Conservation (phyloP, 805 yeast genomes). For the Torulaspora franciscae region DNA sequence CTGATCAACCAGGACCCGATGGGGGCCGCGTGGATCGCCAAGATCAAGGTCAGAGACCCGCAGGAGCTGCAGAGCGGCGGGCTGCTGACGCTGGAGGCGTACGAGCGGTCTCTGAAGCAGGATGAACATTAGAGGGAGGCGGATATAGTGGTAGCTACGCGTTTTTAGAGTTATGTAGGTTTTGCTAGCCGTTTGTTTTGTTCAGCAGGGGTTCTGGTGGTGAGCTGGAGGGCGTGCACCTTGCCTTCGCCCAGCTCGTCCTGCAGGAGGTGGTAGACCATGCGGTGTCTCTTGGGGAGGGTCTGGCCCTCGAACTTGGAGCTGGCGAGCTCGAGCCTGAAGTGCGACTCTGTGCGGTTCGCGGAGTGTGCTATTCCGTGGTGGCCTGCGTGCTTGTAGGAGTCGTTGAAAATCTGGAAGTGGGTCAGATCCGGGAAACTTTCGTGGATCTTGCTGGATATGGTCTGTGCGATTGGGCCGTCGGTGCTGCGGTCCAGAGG, state of each 20-base stretch:
- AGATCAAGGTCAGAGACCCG: conserved; percentile 53
- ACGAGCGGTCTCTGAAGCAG: conserved; percentile 54
- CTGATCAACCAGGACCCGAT: conserved; percentile 82
- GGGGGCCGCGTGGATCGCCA: conserved; percentile 92
- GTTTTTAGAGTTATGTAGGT: conserved; percentile 2
- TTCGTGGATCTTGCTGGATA: conserved; percentile 41
- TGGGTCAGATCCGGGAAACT: conserved; percentile 39
- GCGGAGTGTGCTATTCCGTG: conserved; percentile 70
- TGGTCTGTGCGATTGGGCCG: conserved; percentile 47
- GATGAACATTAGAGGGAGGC: conserved; percentile 34
- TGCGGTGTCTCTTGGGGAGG: conserved; percentile 72
- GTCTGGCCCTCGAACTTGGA: conserved; percentile 59
- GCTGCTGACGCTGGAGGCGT: conserved; percentile 51
- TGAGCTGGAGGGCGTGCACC: conserved; percentile 83
- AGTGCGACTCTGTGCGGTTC: conserved; percentile 76
- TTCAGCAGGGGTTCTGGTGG: conserved; percentile 70
- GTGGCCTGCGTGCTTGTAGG: conserved; percentile 84
- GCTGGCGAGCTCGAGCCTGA: conserved; percentile 68
- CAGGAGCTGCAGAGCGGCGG: conserved; percentile 43
- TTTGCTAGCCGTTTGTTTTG: conserved; percentile 23
- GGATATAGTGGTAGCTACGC: not conserved
- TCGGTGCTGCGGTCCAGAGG: conserved; percentile 20
- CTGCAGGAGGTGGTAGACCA: conserved; percentile 60
- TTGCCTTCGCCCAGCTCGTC: conserved; percentile 67
- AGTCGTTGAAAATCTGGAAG: conserved; percentile 66